Percentiles rank a stretch among this genome's conserved stretches.
Conservation (phyloP, 2,329 filamentous ascomycete genomes). For the Coleophoma eucalyptorum region DNA sequence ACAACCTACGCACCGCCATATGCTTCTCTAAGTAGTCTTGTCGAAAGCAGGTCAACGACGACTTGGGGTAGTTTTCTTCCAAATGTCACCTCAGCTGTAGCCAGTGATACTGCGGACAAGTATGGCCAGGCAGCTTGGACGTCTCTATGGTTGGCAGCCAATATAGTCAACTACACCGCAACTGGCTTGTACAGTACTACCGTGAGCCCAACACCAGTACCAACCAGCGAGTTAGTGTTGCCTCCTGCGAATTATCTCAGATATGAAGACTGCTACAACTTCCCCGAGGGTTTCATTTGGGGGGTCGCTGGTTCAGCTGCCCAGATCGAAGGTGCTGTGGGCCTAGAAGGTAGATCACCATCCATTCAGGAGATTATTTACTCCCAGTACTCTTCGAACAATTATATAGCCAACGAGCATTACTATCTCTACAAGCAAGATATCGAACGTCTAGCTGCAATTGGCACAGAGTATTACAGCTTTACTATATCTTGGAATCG, state of each 20-base stretch:
- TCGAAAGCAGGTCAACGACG: not conserved
- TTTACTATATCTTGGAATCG: conserved; percentile 49
- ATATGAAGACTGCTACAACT: conserved; percentile 20
- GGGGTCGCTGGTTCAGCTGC: conserved; percentile 35
- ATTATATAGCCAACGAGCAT: conserved; percentile 41
- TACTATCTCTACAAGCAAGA: conserved; percentile 54
- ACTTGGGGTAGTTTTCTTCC: not conserved
- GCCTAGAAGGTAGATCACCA: conserved; percentile 35
- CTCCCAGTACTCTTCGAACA: conserved; percentile 31
- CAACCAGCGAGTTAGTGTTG: conserved; percentile 48
- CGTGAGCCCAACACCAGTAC: conserved; percentile 48
- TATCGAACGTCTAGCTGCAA: conserved; percentile 45
- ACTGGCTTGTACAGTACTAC: conserved; percentile 40
- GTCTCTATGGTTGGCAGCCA: not conserved
- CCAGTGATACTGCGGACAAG: not conserved
- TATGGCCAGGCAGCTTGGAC: not conserved
- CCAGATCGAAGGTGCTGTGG: conserved; percentile 36
- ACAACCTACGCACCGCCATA: not conserved
- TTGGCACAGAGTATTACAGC: conserved; percentile 46
- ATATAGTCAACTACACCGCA: not conserved
- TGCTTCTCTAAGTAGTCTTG: not conserved
- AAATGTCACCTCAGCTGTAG: not conserved
- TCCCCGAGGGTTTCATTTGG: conserved; percentile 36
- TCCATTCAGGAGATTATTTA: conserved; percentile 33
- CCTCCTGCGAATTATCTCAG: conserved; percentile 33